These are phyloP conservation scores for Globisporangium spinosum DNA, from an alignment of 352 stramenopile species.

Conservation along the genomic window DNA sequence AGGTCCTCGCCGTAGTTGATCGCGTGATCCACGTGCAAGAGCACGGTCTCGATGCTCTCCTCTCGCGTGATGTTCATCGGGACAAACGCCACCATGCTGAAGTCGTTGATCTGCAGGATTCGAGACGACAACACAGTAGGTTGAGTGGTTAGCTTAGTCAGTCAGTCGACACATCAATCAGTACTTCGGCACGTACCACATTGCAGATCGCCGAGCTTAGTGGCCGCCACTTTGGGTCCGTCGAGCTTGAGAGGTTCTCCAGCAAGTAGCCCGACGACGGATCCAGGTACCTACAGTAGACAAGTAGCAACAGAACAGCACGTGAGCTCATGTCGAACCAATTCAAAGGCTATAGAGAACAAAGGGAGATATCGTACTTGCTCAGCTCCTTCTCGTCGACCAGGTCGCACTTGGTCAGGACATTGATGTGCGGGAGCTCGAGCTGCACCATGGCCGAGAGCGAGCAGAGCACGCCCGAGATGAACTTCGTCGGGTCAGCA, in stretches of 20 bases:
- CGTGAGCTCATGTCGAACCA: neutral
- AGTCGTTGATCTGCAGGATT: constrained; percentile 87
- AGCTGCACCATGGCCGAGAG: constrained; percentile 98
- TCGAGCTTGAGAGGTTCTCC: constrained; percentile 76
- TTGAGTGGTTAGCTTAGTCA: neutral
- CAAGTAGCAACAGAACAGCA: neutral
- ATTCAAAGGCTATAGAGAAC: neutral
- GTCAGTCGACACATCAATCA: neutral
- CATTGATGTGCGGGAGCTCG: constrained; percentile 95
- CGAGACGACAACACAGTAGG: neutral
- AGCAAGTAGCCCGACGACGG: constrained; percentile 81
- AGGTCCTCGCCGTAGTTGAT: constrained; percentile 97
- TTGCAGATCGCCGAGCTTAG: constrained; percentile 83
- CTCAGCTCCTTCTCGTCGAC: constrained; percentile 87
- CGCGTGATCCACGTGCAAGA: constrained; percentile 93
- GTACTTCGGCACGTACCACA: constrained; percentile 47
- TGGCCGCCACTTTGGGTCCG: constrained; percentile 79
- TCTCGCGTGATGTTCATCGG: constrained; percentile 96
- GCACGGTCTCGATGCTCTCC: constrained; percentile 94
- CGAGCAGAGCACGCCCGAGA: constrained; percentile 95
- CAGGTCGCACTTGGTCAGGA: constrained; percentile 91
- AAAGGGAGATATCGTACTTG: constrained; percentile 43
- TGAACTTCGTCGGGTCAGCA: constrained; percentile 96
- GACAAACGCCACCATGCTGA: constrained; percentile 97
- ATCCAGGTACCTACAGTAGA: constrained; percentile 55